Evolutionary conservation across 139 green algal species (phyloP).

Genomic region (Choricystis sp.): DNA sequence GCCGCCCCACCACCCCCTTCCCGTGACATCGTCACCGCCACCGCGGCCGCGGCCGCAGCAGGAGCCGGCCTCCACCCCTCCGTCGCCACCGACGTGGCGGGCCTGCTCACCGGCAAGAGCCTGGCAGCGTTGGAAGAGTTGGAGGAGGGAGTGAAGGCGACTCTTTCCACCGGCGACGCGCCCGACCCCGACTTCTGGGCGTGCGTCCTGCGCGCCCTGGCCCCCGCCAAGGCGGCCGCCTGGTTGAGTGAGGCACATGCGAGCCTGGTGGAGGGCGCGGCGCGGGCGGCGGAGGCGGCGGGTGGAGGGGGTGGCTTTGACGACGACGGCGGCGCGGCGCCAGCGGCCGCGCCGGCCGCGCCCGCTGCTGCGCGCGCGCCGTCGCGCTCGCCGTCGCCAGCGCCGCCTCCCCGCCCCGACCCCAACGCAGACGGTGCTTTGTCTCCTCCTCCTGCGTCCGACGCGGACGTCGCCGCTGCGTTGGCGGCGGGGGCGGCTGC

Average conservation of each 20-base stretch:
- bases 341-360: conserved; percentile 7
- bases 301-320: neutral
- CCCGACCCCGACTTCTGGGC: conserved; percentile 65
- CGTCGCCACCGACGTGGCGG: conserved; percentile 48
- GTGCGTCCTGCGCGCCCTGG: conserved; percentile 42
- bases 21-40: neutral
- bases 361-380: neutral
- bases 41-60: conserved; percentile 2
- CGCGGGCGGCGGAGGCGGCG: conserved; percentile 1
- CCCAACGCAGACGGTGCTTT: no score
- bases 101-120: conserved; percentile 50
- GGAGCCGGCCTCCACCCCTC: conserved; percentile 29
- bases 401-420: neutral
- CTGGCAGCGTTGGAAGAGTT: conserved; percentile 22
- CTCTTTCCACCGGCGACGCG: conserved; percentile 21
- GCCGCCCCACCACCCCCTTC: no score
- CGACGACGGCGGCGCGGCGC: no score
- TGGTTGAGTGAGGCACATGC: conserved; percentile 42
- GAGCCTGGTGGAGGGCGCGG: conserved; percentile 11
- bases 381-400: neutral
- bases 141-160: conserved; percentile 22
- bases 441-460: no score
- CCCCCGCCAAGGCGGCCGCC: conserved; percentile 32
- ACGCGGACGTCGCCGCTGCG: no score
- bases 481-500: no score